Evolutionary conservation across 441 rosid genomes (phyloP).

Genomic region (Gossypium schwendimanii): DNA sequence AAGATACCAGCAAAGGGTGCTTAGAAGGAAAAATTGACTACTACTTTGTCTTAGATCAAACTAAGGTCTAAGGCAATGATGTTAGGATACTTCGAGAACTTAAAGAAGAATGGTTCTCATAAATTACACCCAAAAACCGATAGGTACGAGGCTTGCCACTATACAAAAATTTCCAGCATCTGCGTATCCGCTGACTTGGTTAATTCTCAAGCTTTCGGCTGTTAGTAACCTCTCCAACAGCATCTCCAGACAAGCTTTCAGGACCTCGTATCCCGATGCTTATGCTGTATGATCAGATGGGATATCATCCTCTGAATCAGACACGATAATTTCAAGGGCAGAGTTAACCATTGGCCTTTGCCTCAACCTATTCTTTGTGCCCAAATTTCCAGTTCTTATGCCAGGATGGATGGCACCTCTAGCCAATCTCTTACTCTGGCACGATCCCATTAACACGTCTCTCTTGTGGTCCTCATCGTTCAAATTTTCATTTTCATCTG

Average conservation of each 20-base stretch:
- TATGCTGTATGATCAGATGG: background rate
- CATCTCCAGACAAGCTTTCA: constrained; percentile 7
- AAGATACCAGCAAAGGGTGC: too few relatives aligned
- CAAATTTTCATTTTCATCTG: constrained; percentile 13
- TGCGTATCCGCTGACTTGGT: background rate
- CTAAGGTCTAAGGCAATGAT: background rate
- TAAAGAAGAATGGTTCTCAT: background rate
- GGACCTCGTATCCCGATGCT: constrained; percentile 5
- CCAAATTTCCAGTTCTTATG: constrained; percentile 26
- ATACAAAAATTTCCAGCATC: background rate
- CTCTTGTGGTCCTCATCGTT: constrained; percentile 11
- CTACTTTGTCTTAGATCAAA: background rate
- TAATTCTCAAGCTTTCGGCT: constrained; percentile 1
- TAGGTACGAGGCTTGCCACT: background rate
- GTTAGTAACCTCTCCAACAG: background rate
- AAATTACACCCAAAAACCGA: constrained; percentile 4
- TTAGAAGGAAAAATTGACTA: too few relatives aligned
- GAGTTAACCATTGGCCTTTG: constrained; percentile 53
- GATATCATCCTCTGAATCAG: constrained; percentile 41
- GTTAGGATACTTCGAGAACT: background rate
- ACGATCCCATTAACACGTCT: constrained; percentile 22
- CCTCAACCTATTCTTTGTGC: constrained; percentile 41
- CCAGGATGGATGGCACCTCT: constrained; percentile 22
- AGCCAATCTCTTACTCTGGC: constrained; percentile 35
- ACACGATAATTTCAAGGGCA: constrained; percentile 34